A percentile compares a stretch with the other conserved stretches of the same genome.
Evolutionary conservation across 345 rosid genomes (phyloP).

Genomic region (Eutrema yunnanense): DNA sequence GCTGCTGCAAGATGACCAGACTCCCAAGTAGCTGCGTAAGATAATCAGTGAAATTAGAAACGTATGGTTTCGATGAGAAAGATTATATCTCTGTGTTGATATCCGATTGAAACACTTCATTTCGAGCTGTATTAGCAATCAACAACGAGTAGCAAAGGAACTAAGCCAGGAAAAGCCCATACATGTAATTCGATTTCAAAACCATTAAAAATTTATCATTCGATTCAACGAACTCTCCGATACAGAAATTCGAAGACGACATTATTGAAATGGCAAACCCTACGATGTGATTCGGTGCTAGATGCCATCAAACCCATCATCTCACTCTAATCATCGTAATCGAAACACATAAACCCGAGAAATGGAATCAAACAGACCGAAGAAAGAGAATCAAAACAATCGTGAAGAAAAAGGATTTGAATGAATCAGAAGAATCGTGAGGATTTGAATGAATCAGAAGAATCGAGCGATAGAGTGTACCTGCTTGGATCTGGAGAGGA

Average conservation of each 20-base stretch:
- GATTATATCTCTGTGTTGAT: not conserved
- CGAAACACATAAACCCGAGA: not conserved
- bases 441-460: not conserved
- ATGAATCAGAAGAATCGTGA: not conserved
- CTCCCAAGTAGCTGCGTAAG: slow-evolving; percentile 48
- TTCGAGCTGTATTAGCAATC: not conserved
- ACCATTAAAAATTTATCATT: not conserved
- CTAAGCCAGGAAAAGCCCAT: no score
- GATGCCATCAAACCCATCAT: not conserved
- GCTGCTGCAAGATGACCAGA: slow-evolving; percentile 42
- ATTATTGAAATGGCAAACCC: not conserved
- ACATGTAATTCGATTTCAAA: not conserved
- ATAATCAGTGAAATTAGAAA: not conserved
- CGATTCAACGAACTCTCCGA: not conserved
- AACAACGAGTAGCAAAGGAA: not conserved
- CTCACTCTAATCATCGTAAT: not conserved
- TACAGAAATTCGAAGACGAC: not conserved
- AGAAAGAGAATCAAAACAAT: not conserved
- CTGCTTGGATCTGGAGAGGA: slow-evolving; percentile 76
- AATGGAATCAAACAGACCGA: not conserved
- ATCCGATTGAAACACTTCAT: not conserved
- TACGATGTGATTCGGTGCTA: not conserved
- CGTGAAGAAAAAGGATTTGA: not conserved
- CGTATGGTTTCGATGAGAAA: not conserved
- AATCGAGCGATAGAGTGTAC: slow-evolving; percentile 26